Evolutionary conservation across 2,329 filamentous ascomycete genomes (phyloP).

Genomic region (Aspergillus luchuensis): DNA sequence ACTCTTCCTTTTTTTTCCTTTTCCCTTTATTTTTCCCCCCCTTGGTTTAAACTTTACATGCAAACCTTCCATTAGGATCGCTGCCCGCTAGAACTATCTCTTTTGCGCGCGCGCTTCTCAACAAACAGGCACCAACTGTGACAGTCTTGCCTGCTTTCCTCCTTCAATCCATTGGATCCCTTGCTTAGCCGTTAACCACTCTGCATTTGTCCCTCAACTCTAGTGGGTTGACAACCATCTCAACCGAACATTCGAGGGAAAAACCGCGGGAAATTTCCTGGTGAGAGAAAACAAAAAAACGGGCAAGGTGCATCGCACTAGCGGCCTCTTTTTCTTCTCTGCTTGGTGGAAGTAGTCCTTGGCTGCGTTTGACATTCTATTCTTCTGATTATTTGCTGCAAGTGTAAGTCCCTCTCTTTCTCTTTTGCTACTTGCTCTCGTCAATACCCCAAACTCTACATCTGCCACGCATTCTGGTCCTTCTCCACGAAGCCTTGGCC

Average conservation of each 20-base stretch:
- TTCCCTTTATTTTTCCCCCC: slow-evolving; percentile 1
- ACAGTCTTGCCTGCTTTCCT: slow-evolving; percentile 12
- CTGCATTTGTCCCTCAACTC: slow-evolving; percentile 15
- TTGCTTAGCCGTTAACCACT: slow-evolving; percentile 21
- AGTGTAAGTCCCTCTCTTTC: slow-evolving; percentile 6
- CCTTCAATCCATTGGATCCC: slow-evolving; percentile 18
- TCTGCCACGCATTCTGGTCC: slow-evolving; percentile 1
- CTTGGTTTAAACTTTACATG: slow-evolving; percentile 15
- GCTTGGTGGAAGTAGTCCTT: slow-evolving; percentile 11
- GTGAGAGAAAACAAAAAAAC: slow-evolving; percentile 20
- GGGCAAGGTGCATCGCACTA: slow-evolving; percentile 29
- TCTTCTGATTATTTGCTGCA: slow-evolving; percentile 16
- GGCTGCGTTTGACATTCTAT: slow-evolving; percentile 13
- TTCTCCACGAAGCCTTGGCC: slow-evolving; percentile 5
- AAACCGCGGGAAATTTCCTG: slow-evolving; percentile 22
- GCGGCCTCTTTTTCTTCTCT: slow-evolving; percentile 23
- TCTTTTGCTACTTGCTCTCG: background rate
- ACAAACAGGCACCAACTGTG: slow-evolving; percentile 5
- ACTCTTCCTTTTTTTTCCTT: slow-evolving; percentile 4
- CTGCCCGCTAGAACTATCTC: slow-evolving; percentile 8
- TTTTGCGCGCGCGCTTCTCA: background rate
- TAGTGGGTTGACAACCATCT: slow-evolving; percentile 13
- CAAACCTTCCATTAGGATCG: slow-evolving; percentile 18
- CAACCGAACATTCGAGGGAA: slow-evolving; percentile 6
- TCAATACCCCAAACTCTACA: slow-evolving; percentile 6